Base-by-base conservation (phyloP, 2,329 filamentous ascomycete genomes). In the Ceratocystis albifundus region DNA sequence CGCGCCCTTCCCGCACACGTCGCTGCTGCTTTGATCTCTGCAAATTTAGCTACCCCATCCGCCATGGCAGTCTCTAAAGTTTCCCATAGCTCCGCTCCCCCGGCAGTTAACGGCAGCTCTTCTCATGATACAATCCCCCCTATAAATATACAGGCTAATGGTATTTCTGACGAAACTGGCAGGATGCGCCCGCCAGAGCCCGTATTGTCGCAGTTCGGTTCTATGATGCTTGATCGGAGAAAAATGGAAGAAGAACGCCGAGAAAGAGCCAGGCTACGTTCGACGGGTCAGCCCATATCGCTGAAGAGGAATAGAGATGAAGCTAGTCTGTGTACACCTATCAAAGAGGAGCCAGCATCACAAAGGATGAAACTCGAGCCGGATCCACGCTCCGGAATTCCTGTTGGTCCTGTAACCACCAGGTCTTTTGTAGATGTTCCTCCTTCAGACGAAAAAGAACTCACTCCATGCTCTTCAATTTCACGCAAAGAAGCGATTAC, bases 241-340 rank as follows among this genome's bases (percentile, higher is more conserved):
- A 82, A 84, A 64, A 94, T 96, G 90, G 93, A 96, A 74, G 80
- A 86, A 71, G 90, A 95, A 73, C 85, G 93, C 50, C 80, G 96
- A 15, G 86, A 84, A 25, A 82, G 92, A 70, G 15, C 57, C 22
- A 46, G 64, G 17, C 22, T 64, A 8, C 36, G 61, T 25, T 50
- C 59, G 30, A 15, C 30, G 15, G 28, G 10, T n/a, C 28, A 44
- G 15, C 32, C 48, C 12, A 20, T 17, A 6, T 45, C 48, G 17
- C n/a, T 61, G n/a, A 68, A 68, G 17, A 44, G 66, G 17, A 48
- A 12, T 6, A 57, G 66, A 30, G 66, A 66, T 50, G 41, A 53
- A n/a, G 59, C 48, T 20, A 44, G 30, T 7, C 17, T 59, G 10
- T 8, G 20, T n/a, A 22, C 59, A 12, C 36, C 15, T 22, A 7